Base-by-base conservation (phyloP, 441 rosid genomes). In the Rhodomyrtus psidioides region DNA sequence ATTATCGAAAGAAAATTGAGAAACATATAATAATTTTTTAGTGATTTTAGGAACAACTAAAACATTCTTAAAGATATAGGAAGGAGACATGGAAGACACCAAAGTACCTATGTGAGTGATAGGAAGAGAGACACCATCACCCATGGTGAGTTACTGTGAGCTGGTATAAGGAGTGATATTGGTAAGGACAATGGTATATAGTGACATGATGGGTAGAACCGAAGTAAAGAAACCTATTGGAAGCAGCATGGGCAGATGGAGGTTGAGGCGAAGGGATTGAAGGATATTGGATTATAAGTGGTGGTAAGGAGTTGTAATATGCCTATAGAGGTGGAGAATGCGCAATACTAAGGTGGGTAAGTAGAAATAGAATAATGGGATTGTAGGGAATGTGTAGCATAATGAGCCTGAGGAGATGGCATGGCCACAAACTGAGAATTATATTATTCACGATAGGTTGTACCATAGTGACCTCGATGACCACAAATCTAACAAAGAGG, bases 1-100 rank as follows among this genome's bases (percentile, higher is more conserved):
- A 30, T 62, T 39, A 30, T 62, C 7, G 10, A 62, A 62, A 6
- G 75, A 62, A 62, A 62, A 30, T 62, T 17, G 75, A 62, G 75
- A 62, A 30, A 30, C 0, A 1, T 0, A 62, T 30, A 30, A 62
- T 62, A 17, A 39, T 8, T 62, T 62, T 0, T 62, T 30, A 3
- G 13, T 30, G 24, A 30, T 30, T 16, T 62, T 17, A 9, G 24
- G 24, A 30, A 30, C 19, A 9, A 62, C 24, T 62, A 17, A 30
- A 34, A 9, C 24, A 30, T 17, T 62, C 2, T 62, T 62, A 62
- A 30, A 7, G 75, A 62, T 62, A 30, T 30, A 62, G 0, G 4
- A 17, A 62, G 23, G 44, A 62, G 44, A 30, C 0, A 0, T 17
- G 24, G 24, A 30, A 8, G 6, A 17, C 4, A 62, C 1, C 34